Evolutionary conservation across 192 early-diverging fungal genomes (phyloP).

Genomic region (Phlyctochytrium planicorne): DNA sequence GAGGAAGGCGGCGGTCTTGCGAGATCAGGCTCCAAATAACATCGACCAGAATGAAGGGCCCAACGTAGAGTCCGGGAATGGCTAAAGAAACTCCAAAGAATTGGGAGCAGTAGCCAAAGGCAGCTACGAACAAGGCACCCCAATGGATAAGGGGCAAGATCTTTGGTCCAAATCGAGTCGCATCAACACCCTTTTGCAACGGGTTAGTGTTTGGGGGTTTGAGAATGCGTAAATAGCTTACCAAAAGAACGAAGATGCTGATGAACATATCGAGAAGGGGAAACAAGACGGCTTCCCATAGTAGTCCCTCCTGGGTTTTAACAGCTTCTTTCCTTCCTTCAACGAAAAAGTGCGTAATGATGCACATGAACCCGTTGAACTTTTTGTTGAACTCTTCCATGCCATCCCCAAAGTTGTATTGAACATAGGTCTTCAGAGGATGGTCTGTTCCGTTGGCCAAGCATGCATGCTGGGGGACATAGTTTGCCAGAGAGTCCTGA

Average conservation of each 20-base stretch:
- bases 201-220: too few relatives aligned
- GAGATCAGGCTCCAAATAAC: not conserved
- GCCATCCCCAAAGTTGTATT: too few relatives aligned
- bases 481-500: too few relatives aligned
- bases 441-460: too few relatives aligned
- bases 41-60: not conserved
- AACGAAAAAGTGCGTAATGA: not conserved
- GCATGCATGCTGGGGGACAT: too few relatives aligned
- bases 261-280: not conserved
- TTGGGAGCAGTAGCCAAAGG: not conserved
- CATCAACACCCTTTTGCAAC: too few relatives aligned
- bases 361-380: not conserved
- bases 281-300: not conserved
- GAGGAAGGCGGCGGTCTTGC: too few relatives aligned
- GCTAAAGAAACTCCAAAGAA: not conserved
- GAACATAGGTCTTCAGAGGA: too few relatives aligned
- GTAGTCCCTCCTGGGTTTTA: not conserved
- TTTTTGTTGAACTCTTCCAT: too few relatives aligned
- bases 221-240: too few relatives aligned
- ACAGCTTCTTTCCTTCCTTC: not conserved
- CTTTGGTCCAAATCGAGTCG: not conserved
- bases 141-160: not conserved
- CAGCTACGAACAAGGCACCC: not conserved
- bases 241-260: not conserved
- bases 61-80: not conserved